These are phyloP conservation scores for Trichophyton verrucosum DNA, from an alignment of 2,329 filamentous ascomycete genomes.

Conservation along the genomic window DNA sequence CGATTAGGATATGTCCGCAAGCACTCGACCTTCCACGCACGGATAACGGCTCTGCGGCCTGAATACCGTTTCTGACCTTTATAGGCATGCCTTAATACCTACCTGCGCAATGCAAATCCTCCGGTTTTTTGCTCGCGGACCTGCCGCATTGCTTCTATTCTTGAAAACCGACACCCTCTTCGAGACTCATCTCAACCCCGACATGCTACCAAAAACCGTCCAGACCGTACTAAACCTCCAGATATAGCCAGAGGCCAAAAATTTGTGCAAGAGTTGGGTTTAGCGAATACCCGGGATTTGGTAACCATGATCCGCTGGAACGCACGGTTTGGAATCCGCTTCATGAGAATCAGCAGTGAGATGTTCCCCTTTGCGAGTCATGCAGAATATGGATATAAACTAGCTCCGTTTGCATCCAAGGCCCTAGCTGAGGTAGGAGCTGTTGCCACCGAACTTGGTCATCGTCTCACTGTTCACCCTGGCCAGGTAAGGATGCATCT, in stretches of 20 bases:
- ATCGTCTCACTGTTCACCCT: constrained; percentile 80
- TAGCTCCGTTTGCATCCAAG: constrained; percentile 71
- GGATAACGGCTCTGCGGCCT: no score
- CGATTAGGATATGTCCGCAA: constrained; percentile 71
- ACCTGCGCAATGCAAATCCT: constrained; percentile 66
- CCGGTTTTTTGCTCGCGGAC: constrained; percentile 85
- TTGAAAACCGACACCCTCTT: constrained; percentile 77
- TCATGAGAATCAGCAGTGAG: constrained; percentile 82
- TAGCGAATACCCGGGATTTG: constrained; percentile 70
- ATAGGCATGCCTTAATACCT: constrained; percentile 82
- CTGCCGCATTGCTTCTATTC: constrained; percentile 77
- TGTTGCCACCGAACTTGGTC: constrained; percentile 64
- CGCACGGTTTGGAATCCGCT: constrained; percentile 78
- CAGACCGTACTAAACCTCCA: constrained; percentile 58
- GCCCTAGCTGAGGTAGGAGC: constrained; percentile 63
- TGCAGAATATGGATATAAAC: constrained; percentile 68
- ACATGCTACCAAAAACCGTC: constrained; percentile 74
- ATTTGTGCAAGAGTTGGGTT: constrained; percentile 64
- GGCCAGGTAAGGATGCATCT: constrained; percentile 47
- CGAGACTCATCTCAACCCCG: constrained; percentile 62
- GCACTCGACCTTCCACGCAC: not conserved
- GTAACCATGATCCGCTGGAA: constrained; percentile 85
- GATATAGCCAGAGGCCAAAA: constrained; percentile 53
- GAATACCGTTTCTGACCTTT: not conserved
- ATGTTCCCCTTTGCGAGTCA: constrained; percentile 97